Base-by-base conservation (phyloP, 2,329 filamentous ascomycete species). In the Aspergillus proliferans region DNA sequence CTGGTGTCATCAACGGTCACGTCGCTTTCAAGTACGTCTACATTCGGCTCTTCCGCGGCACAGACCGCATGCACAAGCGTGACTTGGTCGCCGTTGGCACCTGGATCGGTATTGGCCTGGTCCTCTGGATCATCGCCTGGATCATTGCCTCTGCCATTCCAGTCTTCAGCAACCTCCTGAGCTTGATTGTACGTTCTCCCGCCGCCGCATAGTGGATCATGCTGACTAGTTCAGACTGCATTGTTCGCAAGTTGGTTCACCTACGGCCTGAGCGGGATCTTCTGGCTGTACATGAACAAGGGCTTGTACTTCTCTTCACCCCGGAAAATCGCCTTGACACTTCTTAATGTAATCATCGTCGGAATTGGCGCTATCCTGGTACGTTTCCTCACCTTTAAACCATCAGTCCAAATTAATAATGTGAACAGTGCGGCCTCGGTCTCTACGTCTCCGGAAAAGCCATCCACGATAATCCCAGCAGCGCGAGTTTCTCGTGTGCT, bases 211-310 rank as follows among this genome's bases (percentile, higher is more conserved):
- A 15, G 18, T 43, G 6, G 24, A 33, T 5, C 36, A 21, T 21
- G 7, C 19, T 42, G 3, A 43, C 9, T 40, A 43, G 47, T 22
- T n/a, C 18, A 65, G 57, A 76, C 73, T 26, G 76, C 83, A 1
- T 66, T 86, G 1, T 86, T 87, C 51, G 81, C 78, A 18, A 81
- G 76, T 47, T 87, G 84, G 84, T 87, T 87, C 64, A 83, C 80
- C 47, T 79, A 60, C 50, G 63, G 64, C 30, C 53, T 67, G 1
- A 60, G 59, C n/a, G 68, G 66, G 7, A 61, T 70, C 24, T 68
- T 71, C 53, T 70, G 68, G 66, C 51, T 70, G 39, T 61, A 58
- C 53, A 62, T 70, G 58, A 68, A 70, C 56, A 57, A 55, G 46
- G 66, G 65, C 7, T 43, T 54, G 4, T 66, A 58, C 52, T 63